Evolutionary conservation across 768 basidiomycete genomes (phyloP).

Genomic region (Mycena maculata): DNA sequence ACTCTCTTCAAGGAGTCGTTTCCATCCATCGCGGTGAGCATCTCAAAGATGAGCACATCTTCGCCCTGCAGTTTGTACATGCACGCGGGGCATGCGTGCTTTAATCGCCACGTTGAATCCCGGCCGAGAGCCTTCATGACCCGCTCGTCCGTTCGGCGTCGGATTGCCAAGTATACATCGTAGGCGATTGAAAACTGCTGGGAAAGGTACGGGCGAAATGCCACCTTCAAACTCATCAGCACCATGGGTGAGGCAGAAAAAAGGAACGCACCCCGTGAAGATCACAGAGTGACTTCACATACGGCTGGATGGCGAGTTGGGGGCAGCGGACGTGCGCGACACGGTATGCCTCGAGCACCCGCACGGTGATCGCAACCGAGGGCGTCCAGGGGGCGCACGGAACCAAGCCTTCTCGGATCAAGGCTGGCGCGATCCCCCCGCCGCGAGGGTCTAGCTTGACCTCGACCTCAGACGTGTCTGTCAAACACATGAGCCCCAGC

Average conservation of each 20-base stretch:
- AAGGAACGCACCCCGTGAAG: conserved; percentile 1
- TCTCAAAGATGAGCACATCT: conserved; percentile 26
- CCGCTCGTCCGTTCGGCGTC: conserved; percentile 13
- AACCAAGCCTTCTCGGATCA: not conserved
- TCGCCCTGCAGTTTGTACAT: conserved; percentile 39
- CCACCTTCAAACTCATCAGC: not conserved
- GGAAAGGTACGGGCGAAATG: conserved; percentile 25
- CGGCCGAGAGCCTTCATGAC: conserved; percentile 32
- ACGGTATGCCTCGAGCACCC: conserved; percentile 29
- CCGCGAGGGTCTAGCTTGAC: not conserved
- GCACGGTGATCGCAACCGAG: conserved; percentile 16
- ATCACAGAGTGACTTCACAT: not conserved
- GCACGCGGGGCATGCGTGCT: conserved; percentile 42
- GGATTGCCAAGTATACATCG: conserved; percentile 35
- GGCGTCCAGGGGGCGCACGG: conserved; percentile 28
- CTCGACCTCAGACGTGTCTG: not conserved
- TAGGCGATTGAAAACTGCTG: conserved; percentile 34
- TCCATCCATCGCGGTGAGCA: conserved; percentile 40
- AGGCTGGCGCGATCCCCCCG: not conserved
- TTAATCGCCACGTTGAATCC: conserved; percentile 35
- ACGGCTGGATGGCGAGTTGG: not conserved
- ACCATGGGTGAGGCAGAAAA: not conserved
- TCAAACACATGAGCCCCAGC: not conserved
- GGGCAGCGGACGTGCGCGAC: conserved; percentile 3
- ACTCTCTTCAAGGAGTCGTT: conserved; percentile 41